Evolutionary conservation across 163 green algal species (phyloP).

Genomic region (Scenedesmus sp.): DNA sequence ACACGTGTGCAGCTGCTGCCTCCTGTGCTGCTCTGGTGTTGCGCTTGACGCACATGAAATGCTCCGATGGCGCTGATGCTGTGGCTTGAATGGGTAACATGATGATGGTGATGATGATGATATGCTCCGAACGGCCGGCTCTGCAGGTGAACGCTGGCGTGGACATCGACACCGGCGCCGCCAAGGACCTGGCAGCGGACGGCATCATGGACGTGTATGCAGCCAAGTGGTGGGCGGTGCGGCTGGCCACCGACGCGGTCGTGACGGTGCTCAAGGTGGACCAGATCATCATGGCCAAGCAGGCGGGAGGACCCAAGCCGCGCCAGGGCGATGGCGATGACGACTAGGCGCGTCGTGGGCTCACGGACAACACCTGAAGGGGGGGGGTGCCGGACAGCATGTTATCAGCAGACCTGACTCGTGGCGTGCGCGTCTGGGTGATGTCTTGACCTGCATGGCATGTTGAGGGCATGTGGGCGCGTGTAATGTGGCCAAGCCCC

Average conservation of each 20-base stretch:
- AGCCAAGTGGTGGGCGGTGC: constrained; percentile 96
- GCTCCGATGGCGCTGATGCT: too few relatives aligned
- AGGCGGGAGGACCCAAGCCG: constrained; percentile 91
- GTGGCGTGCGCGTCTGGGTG: too few relatives aligned
- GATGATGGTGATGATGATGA: too few relatives aligned
- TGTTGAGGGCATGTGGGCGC: too few relatives aligned
- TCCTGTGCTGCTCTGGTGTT: not conserved
- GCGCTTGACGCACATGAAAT: too few relatives aligned
- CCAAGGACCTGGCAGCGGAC: constrained; percentile 76
- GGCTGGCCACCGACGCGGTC: constrained; percentile 94
- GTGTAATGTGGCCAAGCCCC: too few relatives aligned
- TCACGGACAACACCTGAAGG: not conserved
- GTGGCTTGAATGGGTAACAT: too few relatives aligned
- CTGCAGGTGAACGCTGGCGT: constrained; percentile 74
- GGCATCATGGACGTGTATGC: constrained; percentile 86
- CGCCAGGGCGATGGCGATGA: constrained; percentile 70
- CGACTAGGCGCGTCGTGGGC: constrained; percentile 62
- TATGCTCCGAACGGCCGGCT: too few relatives aligned
- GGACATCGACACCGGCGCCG: constrained; percentile 82
- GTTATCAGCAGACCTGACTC: too few relatives aligned
- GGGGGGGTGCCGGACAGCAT: too few relatives aligned
- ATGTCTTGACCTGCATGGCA: too few relatives aligned
- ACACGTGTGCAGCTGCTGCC: not conserved
- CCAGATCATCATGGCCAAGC: constrained; percentile 99
- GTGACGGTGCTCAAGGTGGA: constrained; percentile 96